A percentile compares a stretch with the other conserved stretches of the same genome.
Conservation (phyloP, 1,139 yeast genomes). For the Kodamaea sp. region DNA sequence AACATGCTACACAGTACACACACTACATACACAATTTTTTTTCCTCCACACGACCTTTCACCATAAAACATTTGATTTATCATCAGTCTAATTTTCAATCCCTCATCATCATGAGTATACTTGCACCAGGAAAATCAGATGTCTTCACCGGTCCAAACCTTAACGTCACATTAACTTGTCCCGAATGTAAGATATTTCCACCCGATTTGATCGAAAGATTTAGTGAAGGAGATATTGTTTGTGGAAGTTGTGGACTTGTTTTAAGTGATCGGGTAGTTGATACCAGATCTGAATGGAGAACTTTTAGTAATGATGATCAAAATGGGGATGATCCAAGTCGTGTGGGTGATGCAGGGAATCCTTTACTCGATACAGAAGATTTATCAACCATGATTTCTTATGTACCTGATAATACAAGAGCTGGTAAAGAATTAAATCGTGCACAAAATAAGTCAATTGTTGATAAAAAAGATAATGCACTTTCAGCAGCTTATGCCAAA, state of each 20-base stretch:
- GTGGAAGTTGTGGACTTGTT: constrained; percentile 95
- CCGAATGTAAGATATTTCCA: constrained; percentile 93
- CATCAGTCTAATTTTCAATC: no score
- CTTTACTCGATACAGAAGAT: constrained; percentile 85
- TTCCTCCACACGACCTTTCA: no score
- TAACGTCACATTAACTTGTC: constrained; percentile 87
- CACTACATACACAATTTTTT: no score
- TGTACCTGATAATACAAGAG: constrained; percentile 70
- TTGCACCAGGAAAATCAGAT: background rate
- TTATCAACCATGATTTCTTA: constrained; percentile 90
- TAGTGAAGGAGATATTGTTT: constrained; percentile 96
- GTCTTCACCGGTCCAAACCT: constrained; percentile 61
- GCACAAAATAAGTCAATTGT: constrained; percentile 84
- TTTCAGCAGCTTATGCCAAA: constrained; percentile 85
- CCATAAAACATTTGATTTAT: no score
- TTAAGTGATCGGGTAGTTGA: constrained; percentile 90
- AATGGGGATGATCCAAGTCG: constrained; percentile 98
- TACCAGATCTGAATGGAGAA: constrained; percentile 97
- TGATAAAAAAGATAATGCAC: constrained; percentile 82
- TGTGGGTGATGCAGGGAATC: constrained; percentile 99
- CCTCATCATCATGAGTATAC: no score
- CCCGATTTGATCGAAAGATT: constrained; percentile 94
- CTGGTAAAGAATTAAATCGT: constrained; percentile 83
- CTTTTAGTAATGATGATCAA: constrained; percentile 94
- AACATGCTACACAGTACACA: no score